Conservation (phyloP, 768 basidiomycete genomes). For the Amanita phalloides region DNA sequence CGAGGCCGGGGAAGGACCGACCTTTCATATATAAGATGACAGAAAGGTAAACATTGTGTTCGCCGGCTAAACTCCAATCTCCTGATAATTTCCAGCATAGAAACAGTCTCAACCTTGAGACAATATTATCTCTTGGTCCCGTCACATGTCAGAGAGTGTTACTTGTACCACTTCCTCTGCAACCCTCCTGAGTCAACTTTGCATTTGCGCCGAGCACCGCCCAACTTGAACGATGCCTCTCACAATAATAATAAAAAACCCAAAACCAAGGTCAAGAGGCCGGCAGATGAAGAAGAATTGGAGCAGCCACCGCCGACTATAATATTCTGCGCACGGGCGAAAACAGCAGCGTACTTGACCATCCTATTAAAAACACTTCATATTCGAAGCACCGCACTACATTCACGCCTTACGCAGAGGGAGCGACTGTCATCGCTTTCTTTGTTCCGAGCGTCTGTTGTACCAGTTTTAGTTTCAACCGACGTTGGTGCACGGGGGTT, state of each 20-base stretch:
- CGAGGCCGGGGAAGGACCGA: slow-evolving; percentile 72
- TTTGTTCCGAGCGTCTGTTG: slow-evolving; percentile 74
- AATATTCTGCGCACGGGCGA: slow-evolving; percentile 81
- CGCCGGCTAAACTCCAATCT: not conserved
- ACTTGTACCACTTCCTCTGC: slow-evolving; percentile 83
- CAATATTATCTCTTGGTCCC: slow-evolving; percentile 90
- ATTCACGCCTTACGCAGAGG: slow-evolving; percentile 89
- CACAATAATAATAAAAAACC: slow-evolving; percentile 16
- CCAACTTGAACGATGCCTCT: slow-evolving; percentile 32
- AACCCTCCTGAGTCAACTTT: slow-evolving; percentile 76
- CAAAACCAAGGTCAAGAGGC: slow-evolving; percentile 25
- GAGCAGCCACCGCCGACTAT: slow-evolving; percentile 90
- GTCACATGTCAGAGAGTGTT: slow-evolving; percentile 87
- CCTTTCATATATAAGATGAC: slow-evolving; percentile 80
- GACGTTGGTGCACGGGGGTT: slow-evolving; percentile 94
- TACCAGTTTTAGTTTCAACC: slow-evolving; percentile 89
- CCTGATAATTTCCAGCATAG: slow-evolving; percentile 40
- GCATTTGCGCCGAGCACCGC: slow-evolving; percentile 53
- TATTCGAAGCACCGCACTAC: slow-evolving; percentile 82
- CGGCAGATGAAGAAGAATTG: slow-evolving; percentile 36
- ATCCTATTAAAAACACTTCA: slow-evolving; percentile 63
- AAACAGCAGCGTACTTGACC: slow-evolving; percentile 86
- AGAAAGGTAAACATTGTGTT: slow-evolving; percentile 35
- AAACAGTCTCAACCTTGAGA: slow-evolving; percentile 82
- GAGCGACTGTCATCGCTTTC: slow-evolving; percentile 80